Evolutionary conservation across 2,329 filamentous ascomycete genomes (phyloP).

Genomic region (Fusarium lyarnte): DNA sequence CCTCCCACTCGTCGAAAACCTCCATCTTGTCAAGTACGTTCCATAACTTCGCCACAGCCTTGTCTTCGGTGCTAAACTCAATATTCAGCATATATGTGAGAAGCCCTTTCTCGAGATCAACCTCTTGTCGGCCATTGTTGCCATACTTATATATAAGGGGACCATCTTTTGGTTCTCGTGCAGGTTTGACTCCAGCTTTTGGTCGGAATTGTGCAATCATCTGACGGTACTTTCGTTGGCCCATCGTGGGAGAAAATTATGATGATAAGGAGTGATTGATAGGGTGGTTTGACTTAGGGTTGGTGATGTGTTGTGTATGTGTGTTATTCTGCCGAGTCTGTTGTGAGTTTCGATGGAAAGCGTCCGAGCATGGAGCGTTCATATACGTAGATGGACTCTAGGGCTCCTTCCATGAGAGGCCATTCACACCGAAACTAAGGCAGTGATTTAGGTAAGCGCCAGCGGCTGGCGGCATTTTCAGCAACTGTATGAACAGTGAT

Average conservation of each 20-base stretch:
- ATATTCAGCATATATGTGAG: background rate
- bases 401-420: background rate
- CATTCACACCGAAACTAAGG: accelerated
- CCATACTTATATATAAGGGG: background rate
- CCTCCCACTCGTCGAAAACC: background rate
- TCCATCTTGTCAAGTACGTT: background rate
- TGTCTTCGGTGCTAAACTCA: accelerated
- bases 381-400: background rate
- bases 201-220: background rate
- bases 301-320: no score
- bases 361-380: accelerated
- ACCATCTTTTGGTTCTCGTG: background rate
- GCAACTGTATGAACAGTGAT: background rate
- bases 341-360: no score
- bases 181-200: background rate
- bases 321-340: background rate
- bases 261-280: no score
- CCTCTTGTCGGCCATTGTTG: background rate
- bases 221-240: background rate
- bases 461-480: background rate
- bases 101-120: background rate
- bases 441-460: background rate
- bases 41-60: background rate
- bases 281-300: accelerated
- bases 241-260: background rate